phyloP scores from a whole-genome alignment of 139 green algal species.

The Gonium pectorale region DNA sequence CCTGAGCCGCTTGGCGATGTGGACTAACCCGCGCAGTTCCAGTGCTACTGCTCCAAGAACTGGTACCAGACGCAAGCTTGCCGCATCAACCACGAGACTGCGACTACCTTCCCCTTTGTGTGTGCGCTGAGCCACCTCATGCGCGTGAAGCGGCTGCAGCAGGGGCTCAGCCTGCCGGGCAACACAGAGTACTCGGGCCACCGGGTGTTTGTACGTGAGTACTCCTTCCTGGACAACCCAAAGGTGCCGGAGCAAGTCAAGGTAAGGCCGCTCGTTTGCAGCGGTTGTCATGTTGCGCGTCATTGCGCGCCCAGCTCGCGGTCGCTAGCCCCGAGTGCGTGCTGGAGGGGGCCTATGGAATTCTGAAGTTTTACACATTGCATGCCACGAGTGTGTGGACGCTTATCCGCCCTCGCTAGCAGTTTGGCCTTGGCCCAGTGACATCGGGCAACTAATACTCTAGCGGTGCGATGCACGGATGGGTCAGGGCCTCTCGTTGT shows the following conservation, averaged over 20 bases:
- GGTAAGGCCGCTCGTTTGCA: constrained; percentile 17
- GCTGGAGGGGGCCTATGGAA: no score
- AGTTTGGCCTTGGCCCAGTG: no score
- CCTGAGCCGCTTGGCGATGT: no score
- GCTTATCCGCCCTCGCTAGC: no score
- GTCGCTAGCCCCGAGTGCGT: no score
- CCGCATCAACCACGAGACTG: constrained; percentile 46
- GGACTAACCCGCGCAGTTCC: constrained; percentile 47
- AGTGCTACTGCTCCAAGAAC: constrained; percentile 55
- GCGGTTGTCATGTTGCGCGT: background rate
- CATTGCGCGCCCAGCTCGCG: background rate
- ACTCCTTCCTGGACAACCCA: constrained; percentile 42
- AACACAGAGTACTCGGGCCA: constrained; percentile 14
- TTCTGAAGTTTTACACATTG: no score
- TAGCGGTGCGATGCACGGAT: no score
- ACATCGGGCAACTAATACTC: no score
- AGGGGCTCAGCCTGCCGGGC: background rate
- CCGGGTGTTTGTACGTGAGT: constrained; percentile 40
- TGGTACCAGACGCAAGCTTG: constrained; percentile 56
- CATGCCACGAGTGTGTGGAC: no score
- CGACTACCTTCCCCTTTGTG: constrained; percentile 42
- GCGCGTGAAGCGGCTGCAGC: constrained; percentile 21
- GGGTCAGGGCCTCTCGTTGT: no score
- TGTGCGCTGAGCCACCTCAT: constrained; percentile 46
- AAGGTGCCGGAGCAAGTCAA: constrained; percentile 43